Evolutionary conservation across 495 filamentous ascomycete species (phyloP), one percentile per base, ranked within the genome.

Genomic region (Entonaema liquescens): DNA sequence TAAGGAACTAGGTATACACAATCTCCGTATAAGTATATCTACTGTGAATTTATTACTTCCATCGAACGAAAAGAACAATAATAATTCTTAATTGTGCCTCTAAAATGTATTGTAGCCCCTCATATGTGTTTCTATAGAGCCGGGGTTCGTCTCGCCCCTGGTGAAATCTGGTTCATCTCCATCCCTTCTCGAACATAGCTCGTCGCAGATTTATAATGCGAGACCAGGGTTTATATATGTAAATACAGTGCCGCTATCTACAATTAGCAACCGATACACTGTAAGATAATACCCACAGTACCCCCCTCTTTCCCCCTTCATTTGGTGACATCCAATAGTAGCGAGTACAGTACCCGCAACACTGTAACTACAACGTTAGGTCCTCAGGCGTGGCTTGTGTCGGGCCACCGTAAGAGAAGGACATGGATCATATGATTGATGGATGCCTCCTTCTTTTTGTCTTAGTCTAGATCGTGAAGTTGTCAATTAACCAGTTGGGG

Each of bases 131-230:
- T 52, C 26, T 21, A 25, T 12, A 5, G 47, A 29, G 9, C 62
- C 49, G 23, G 59, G 40, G 53, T 54, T 54, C 47, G 69, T 55
- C 36, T 64, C 29, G 59, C 40, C 62, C 57, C 47, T 67, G 57
- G 42, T 67, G 63, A 63, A 67, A 72, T 64, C 25, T 67, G 54
- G 29, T 62, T 72, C 69, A 72, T 64, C 54, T 67, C 69, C 53
- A 64, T 42, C 50, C 42, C 53, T 31, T 60, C 54, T 62, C 47
- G 5, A 54, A 72, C 69, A 13, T 2, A 23, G 29, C 6, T 12
- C 26, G 69, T 72, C 59, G 36, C 63, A 72, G 63, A 49, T 47
- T 54, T 58, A 12, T 9, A 56, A 56, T 21, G 40, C 35, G 31
- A 40, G 40, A 53, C 59, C 21, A 42, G 61, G 66, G 44, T 25